These are phyloP conservation scores for Phytopythium litorale DNA, from an alignment of 352 stramenopile genomes.

Conservation along the genomic window DNA sequence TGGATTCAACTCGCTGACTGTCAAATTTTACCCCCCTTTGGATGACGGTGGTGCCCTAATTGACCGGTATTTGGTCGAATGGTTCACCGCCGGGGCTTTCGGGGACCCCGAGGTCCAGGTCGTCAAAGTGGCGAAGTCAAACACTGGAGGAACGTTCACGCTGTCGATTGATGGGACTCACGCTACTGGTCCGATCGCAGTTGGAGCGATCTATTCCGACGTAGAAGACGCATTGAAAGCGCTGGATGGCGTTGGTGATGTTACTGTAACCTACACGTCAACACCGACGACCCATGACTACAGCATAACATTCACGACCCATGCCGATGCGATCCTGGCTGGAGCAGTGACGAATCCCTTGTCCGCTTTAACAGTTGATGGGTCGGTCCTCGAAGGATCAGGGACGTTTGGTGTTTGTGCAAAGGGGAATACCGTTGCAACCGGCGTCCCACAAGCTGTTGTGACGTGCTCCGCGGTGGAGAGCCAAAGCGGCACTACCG, in stretches of 20 bases:
- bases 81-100: conserved; percentile 61
- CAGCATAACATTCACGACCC: conserved; percentile 55
- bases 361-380: conserved; percentile 29
- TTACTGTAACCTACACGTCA: conserved; percentile 50
- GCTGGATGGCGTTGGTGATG: conserved; percentile 72
- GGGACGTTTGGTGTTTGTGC: conserved; percentile 49
- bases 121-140: conserved; percentile 76
- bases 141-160: conserved; percentile 83
- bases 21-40: conserved; percentile 80
- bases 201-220: conserved; percentile 56
- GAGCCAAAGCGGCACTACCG: conserved; percentile 29
- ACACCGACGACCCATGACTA: conserved; percentile 33
- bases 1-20: conserved; percentile 50
- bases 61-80: conserved; percentile 88
- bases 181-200: conserved; percentile 51
- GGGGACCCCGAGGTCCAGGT: conserved; percentile 64
- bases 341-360: conserved; percentile 8
- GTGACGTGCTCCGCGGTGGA: conserved; percentile 45
- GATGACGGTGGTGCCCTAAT: conserved; percentile 87
- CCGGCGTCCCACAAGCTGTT: conserved; percentile 30
- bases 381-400: conserved; percentile 27
- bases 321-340: conserved; percentile 10
- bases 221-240: conserved; percentile 79
- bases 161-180: conserved; percentile 45
- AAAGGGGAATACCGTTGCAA: conserved; percentile 19